Percentiles rank a stretch among this genome's conserved stretches.
These are phyloP conservation scores for Tetrapisispora pingtungensis DNA, from an alignment of 805 yeast genomes.

Conservation along the genomic window DNA sequence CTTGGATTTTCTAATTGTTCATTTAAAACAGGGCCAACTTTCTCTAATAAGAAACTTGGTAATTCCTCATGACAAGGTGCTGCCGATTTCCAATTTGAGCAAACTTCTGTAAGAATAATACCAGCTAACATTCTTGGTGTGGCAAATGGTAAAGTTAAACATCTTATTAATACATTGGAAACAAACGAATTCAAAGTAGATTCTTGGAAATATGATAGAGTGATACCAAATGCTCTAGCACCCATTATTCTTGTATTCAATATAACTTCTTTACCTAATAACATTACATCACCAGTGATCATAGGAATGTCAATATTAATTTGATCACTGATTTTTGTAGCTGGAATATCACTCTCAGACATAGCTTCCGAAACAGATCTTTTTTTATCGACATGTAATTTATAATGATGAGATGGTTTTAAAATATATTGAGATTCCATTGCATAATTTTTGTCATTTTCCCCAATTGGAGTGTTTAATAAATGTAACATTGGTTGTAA, in stretches of 20 bases:
- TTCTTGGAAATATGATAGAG: constrained; percentile 41
- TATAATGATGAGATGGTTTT: constrained; percentile 51
- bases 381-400: constrained; percentile 26
- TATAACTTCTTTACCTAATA: constrained; percentile 68
- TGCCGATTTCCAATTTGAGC: constrained; percentile 23
- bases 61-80: constrained; percentile 12
- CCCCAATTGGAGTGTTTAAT: constrained; percentile 89
- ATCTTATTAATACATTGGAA: constrained; percentile 29
- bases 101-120: constrained; percentile 61
- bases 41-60: constrained; percentile 23
- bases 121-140: constrained; percentile 72
- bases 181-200: constrained; percentile 34
- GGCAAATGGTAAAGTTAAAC: constrained; percentile 54
- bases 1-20: constrained; percentile 30
- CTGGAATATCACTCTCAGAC: constrained; percentile 34
- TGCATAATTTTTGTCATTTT: constrained; percentile 75
- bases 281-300: constrained; percentile 78
- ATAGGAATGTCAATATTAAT: constrained; percentile 92
- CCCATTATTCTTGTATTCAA: constrained; percentile 67
- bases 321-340: constrained; percentile 42
- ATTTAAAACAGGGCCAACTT: constrained; percentile 31
- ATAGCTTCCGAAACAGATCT: constrained; percentile 23
- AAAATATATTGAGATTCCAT: constrained; percentile 70
- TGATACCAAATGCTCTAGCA: constrained; percentile 64
- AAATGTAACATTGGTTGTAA: constrained; percentile 52